Evolutionary conservation across 208 protist species (phyloP), one percentile per base, ranked within the genome.

Genomic region (Acanthamoeba castellanii): DNA sequence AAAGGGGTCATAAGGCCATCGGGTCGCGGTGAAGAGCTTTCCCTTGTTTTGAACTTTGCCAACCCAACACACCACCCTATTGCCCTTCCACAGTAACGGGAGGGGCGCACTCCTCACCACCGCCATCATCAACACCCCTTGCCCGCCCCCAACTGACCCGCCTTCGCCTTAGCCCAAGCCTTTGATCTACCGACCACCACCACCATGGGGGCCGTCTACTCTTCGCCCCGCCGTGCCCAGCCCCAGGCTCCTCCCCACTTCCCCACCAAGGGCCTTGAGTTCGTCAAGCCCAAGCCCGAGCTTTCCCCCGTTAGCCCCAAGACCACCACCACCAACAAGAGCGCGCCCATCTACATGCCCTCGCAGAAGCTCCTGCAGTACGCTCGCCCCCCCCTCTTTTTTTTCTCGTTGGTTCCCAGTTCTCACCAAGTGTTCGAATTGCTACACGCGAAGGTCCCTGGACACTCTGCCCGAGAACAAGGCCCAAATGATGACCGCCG

Each of bases 321-420:
- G 20, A 25, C 74, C 20, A 8, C 42, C 42, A 47, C 42, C 42
- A 47, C 1, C 42, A 82, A 52, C 74, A 45, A 52, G 74, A 82
- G 34, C 45, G 37, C 50, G 8, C 74, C 74, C 45, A 82, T 82
- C 74, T 82, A 82, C 74, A 82, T 82, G 74, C 74, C 74, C 18
- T 52, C 74, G 18, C 32, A 45, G 42, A 82, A 82, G 74, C 74
- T 82, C 74, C 52, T 82, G 34, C 34, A 82, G 74, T 82, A 52
- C 74, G 32, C 25, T 45, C 37, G 3, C 30, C 37, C 30, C 30
- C 68, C 11, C 8, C 32, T 9, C 18, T 4, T 7, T 25, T 82
- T 1, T 8, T 52, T 47, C 8, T 18, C 30, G 66, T 74, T 74
- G 11, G 25, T 25, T 13, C 22, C 34, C 32, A 14, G 34, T 45